phyloP scores from a whole-genome alignment of 2,329 filamentous ascomycete species.

The Fusarium sp. region DNA sequence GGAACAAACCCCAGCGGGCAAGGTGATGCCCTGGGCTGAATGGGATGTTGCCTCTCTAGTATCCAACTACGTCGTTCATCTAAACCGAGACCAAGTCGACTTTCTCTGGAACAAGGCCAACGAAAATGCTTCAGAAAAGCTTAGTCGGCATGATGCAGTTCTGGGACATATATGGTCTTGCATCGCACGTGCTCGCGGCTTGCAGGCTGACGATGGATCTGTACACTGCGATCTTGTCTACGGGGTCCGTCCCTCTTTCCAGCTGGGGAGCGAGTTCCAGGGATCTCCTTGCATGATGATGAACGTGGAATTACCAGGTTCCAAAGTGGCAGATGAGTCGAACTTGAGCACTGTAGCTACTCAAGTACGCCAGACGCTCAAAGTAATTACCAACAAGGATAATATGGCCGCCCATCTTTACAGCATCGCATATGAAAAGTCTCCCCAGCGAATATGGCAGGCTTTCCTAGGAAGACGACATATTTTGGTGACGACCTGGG shows the following conservation, averaged over 20 bases:
- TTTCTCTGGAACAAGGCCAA: slow-evolving; percentile 12
- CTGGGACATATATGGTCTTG: slow-evolving; percentile 44
- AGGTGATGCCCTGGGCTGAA: slow-evolving; percentile 40
- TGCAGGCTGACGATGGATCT: background rate
- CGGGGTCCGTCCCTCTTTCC: slow-evolving; percentile 30
- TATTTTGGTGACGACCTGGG: slow-evolving; percentile 44
- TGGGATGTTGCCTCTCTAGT: slow-evolving; percentile 37
- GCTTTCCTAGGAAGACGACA: slow-evolving; percentile 40
- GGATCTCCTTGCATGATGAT: slow-evolving; percentile 42
- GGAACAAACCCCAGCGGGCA: slow-evolving; percentile 6
- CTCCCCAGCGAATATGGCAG: slow-evolving; percentile 45
- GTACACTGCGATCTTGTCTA: slow-evolving; percentile 40
- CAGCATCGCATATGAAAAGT: slow-evolving; percentile 35
- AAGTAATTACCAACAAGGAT: background rate
- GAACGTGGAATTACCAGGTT: slow-evolving; percentile 33
- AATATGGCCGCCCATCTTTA: slow-evolving; percentile 34
- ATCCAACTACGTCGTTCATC: slow-evolving; percentile 38
- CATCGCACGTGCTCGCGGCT: slow-evolving; percentile 35
- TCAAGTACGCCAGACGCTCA: slow-evolving; percentile 30
- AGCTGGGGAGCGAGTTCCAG: slow-evolving; percentile 20
- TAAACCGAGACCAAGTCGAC: slow-evolving; percentile 28
- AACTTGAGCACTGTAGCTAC: background rate
- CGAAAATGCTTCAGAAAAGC: background rate
- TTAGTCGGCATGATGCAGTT: slow-evolving; percentile 41
- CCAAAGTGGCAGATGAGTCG: background rate